These are phyloP conservation scores for Dactylonectria macrodidyma DNA, from an alignment of 2,329 filamentous ascomycete genomes.

Conservation along the genomic window DNA sequence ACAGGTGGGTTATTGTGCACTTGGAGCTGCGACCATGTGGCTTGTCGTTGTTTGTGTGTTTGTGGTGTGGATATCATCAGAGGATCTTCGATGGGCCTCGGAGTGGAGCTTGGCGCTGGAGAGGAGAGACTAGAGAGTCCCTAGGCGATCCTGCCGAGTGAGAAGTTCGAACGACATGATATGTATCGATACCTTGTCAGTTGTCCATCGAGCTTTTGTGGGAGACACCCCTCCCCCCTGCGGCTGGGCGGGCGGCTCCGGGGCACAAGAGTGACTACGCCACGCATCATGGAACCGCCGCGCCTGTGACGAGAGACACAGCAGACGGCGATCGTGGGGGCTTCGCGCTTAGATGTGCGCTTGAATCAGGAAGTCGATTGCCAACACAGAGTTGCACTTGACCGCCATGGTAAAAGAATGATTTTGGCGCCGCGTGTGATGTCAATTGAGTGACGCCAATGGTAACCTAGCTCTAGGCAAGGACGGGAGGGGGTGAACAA, in stretches of 20 bases:
- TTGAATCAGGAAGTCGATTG: slow-evolving; percentile 9
- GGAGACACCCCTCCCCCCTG: slow-evolving; percentile 1
- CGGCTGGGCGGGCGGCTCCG: slow-evolving; percentile 24
- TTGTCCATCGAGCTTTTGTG: slow-evolving; percentile 8
- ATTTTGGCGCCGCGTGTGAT: slow-evolving; percentile 25
- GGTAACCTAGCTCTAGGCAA: neutral
- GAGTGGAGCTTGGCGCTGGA: slow-evolving; percentile 35
- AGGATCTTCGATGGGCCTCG: slow-evolving; percentile 39
- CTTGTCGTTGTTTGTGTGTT: slow-evolving; percentile 31
- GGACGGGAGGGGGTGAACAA: neutral
- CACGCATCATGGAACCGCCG: slow-evolving; percentile 20
- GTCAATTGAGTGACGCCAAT: slow-evolving; percentile 25
- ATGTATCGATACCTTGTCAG: slow-evolving; percentile 29
- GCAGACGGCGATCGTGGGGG: slow-evolving; percentile 10
- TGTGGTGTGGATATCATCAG: slow-evolving; percentile 32
- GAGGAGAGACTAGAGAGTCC: neutral
- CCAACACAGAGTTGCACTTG: slow-evolving; percentile 36
- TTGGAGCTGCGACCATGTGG: slow-evolving; percentile 38
- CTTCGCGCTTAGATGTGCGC: slow-evolving; percentile 34
- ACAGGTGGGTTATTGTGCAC: slow-evolving; percentile 24
- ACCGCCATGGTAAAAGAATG: slow-evolving; percentile 19
- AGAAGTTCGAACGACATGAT: slow-evolving; percentile 25
- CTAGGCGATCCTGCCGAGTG: slow-evolving; percentile 25
- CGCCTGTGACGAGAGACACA: slow-evolving; percentile 27
- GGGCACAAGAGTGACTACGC: slow-evolving; percentile 20